Conservation (phyloP, 306 rosid genomes). For the Neltuma alba region DNA sequence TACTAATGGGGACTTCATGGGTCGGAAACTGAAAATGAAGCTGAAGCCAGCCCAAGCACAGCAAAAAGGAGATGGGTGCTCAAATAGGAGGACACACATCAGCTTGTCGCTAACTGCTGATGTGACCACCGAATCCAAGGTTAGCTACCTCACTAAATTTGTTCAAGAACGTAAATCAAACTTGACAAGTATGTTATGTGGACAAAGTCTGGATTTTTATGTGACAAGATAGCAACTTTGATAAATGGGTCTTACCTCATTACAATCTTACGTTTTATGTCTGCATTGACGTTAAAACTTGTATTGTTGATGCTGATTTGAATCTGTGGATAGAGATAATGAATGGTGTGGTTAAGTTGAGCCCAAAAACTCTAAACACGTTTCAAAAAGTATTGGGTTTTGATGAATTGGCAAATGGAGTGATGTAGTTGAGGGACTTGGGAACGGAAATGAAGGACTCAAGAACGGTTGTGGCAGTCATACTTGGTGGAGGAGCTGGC, state of each 20-base stretch:
- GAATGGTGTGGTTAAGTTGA: background rate
- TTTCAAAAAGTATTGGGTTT: background rate
- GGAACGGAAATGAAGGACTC: constrained; percentile 62
- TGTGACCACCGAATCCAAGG: constrained; percentile 42
- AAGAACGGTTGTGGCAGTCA: constrained; percentile 78
- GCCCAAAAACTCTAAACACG: background rate
- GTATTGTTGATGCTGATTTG: background rate
- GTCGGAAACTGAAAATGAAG: constrained; percentile 36
- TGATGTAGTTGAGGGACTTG: constrained; percentile 67
- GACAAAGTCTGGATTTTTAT: background rate
- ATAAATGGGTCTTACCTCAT: background rate
- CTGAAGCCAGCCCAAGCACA: background rate
- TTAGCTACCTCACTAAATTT: background rate
- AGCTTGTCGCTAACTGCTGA: constrained; percentile 47
- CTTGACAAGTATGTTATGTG: background rate
- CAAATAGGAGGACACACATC: constrained; percentile 30
- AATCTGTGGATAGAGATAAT: background rate
- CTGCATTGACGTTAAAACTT: background rate
- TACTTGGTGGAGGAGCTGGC: constrained; percentile 98
- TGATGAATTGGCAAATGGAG: constrained; percentile 41
- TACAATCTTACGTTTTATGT: background rate
- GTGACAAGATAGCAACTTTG: background rate
- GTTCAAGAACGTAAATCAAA: background rate
- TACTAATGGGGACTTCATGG: constrained; percentile 40
- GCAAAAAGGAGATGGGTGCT: background rate